These are phyloP conservation scores for Apostasia shenzhenica DNA, from an alignment of 106 monocot genomes.

Conservation along the genomic window DNA sequence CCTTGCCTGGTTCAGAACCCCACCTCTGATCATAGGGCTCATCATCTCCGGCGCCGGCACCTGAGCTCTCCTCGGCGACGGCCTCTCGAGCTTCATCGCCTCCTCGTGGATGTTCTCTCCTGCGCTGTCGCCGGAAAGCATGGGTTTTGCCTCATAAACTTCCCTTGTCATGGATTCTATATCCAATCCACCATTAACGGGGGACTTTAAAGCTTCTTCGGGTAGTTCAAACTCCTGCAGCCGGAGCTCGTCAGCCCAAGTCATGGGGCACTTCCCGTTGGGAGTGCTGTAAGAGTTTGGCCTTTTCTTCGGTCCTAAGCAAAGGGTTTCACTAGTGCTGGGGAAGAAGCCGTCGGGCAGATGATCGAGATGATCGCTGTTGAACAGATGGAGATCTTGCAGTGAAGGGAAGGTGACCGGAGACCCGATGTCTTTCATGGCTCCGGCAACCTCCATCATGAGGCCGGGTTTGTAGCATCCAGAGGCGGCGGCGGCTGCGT, in stretches of 20 bases:
- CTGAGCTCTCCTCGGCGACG: conserved; percentile 34
- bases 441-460: conserved; percentile 15
- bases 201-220: conserved; percentile 15
- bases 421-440: conserved; percentile 42
- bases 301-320: conserved; percentile 35
- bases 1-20: not conserved
- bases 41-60: conserved; percentile 24
- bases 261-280: conserved; percentile 46
- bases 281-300: conserved; percentile 11
- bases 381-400: conserved; percentile 69
- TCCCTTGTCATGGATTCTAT: conserved; percentile 18
- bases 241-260: conserved; percentile 44
- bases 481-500: conserved; percentile 16
- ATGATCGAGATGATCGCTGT: conserved; percentile 36
- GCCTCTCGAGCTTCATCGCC: conserved; percentile 40
- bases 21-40: conserved; percentile 35
- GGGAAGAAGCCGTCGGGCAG: conserved; percentile 31
- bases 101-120: conserved; percentile 25
- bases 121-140: conserved; percentile 20
- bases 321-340: conserved; percentile 13
- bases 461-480: conserved; percentile 19
- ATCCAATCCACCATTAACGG: conserved; percentile 9
- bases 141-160: conserved; percentile 29
- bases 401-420: conserved; percentile 61
- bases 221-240: conserved; percentile 24